Evolutionary conservation across 2,329 filamentous ascomycete genomes (phyloP).

Genomic region (Catunica adiposa): DNA sequence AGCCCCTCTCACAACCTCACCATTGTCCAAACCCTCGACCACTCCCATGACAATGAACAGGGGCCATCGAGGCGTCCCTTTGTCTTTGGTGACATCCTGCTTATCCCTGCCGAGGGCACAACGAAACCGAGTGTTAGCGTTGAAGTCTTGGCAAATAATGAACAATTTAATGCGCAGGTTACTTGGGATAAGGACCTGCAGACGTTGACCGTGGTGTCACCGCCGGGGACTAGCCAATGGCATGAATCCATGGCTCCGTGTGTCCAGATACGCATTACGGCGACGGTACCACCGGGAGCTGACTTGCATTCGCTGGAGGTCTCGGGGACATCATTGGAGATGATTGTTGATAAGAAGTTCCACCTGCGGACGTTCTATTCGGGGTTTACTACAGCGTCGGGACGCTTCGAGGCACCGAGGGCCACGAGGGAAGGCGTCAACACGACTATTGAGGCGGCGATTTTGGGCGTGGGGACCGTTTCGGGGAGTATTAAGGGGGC

Average conservation of each 20-base stretch:
- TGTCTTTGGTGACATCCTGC: slow-evolving; percentile 1
- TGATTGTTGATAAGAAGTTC: background rate
- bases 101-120: background rate
- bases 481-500: background rate
- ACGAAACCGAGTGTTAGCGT: background rate
- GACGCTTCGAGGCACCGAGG: background rate
- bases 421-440: background rate
- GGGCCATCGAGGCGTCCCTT: background rate
- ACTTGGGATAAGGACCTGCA: background rate
- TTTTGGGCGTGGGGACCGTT: background rate
- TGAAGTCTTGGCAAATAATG: background rate
- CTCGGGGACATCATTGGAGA: background rate
- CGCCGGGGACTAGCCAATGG: background rate
- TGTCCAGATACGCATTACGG: slow-evolving; percentile 1
- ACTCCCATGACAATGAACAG: background rate
- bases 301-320: background rate
- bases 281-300: background rate
- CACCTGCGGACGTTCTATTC: background rate
- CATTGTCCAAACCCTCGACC: background rate
- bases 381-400: background rate
- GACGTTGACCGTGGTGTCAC: background rate
- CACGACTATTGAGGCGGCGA: background rate
- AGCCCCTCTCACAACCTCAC: background rate
- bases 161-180: background rate
- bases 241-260: background rate